Base-by-base conservation (phyloP, 805 yeast species). In the Yamadazyma philogaea region DNA sequence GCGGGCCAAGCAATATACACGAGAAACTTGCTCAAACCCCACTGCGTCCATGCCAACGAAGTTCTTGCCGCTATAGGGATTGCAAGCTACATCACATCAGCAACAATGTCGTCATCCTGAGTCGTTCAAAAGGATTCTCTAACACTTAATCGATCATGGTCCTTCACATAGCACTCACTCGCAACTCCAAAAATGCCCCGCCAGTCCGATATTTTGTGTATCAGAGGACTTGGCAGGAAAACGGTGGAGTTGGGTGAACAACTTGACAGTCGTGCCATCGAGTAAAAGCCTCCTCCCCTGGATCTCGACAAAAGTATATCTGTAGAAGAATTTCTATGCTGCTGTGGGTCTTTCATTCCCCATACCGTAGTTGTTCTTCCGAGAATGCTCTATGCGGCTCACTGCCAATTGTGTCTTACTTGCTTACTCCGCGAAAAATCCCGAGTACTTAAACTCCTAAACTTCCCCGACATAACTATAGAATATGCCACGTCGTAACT, bases 401-500 rank as follows among this genome's bases (percentile, higher is more conserved):
- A 24, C 12, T 24, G 8, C 28, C 10, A 7, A 24, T 11, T 7
- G n/a, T 24, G 28, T 24, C 28, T 24, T n/a, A 24, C 12, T 24
- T 24, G 28, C 28, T 24, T 24, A 24, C 28, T 24, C 28, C 28
- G 28, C 28, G 28, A 24, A 24, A 24, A 24, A 24, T 24, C 28
- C 28, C 28, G 28, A 24, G 28, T 24, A 24, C 28, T 24, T 24
- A 24, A 24, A 24, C 28, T n/a, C 28, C 12, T 11, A 24, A 24
- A 24, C 28, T 24, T n/a, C 28, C 28, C 28, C 28, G 28, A 24
- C 4, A 11, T 5, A 5, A 24, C n/a, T 24, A 24, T 24, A 4
- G 12, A 4, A 24, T 12, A 70, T 70, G 75, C 66, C 68, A 18
- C 73, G 75, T 48, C 70, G 75, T 51, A 57, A 63, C 32, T 61